Base-by-base conservation (phyloP, 257 asterid genomes). In the Solanum chilense region DNA sequence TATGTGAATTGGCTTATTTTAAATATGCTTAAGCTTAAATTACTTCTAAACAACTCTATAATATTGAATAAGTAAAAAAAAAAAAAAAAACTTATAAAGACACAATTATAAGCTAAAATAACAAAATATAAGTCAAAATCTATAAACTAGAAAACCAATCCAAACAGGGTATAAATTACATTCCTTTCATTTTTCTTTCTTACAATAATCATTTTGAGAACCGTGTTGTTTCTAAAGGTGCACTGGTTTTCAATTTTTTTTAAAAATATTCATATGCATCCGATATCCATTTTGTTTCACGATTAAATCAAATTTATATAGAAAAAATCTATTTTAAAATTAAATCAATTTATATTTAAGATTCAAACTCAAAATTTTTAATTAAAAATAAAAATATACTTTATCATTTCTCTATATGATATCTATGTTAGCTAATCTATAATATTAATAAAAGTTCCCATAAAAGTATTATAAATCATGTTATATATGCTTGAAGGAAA, bases 231-330 rank as follows among this genome's bases (percentile, higher is more conserved):
- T 75, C 82, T 75, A 3, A 23, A 21, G 10, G 56, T 75, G 20
- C 82, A 73, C 5, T 33, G 5, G 35, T 5, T 5, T 35, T 73
- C 20, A 18, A 1, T 13, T 13, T 47, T 47, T 47, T 15, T 1
- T 1, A 1, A 52, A 47, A 49, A 49, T 7, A 52, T 0, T 56
- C 56, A 23, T 27, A 68, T 20, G n/a, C 21, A 20, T 56, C 3
- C 6, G 0, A 4, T 68, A 68, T 27, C 2, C 5, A 0, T 0
- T 56, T 56, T 56, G 2, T 20, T 27, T 13, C 1, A 13, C 1
- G 3, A 64, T 64, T 64, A 64, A 12, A 13, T 68, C 3, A 27
- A 27, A 27, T 68, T 27, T 35, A 15, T 9, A 13, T 31, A 3
- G 13, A 33, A 70, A 29, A 29, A 52, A 18, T 52, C 2, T 1